A percentile compares a stretch with the other conserved stretches of the same genome.
phyloP scores from a whole-genome alignment of 805 yeast genomes.

The Candida palmyrensis region DNA sequence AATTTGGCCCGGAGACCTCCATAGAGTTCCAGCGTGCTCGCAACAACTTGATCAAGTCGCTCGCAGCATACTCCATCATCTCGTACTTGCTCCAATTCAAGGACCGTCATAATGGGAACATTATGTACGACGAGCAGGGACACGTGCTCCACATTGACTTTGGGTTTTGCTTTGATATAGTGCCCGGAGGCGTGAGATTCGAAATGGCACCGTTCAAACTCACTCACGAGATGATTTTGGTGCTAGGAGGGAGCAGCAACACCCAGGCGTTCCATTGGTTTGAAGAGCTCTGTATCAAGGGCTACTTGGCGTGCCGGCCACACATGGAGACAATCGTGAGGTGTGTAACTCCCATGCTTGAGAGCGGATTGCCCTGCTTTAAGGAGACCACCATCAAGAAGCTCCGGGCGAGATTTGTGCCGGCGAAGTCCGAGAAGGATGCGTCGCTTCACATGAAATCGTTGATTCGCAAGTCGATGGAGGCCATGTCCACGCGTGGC shows the following conservation, averaged over 20 bases:
- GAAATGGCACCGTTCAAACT: slow-evolving; percentile 98
- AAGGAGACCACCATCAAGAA: slow-evolving; percentile 82
- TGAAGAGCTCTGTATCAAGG: slow-evolving; percentile 92
- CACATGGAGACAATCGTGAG: slow-evolving; percentile 80
- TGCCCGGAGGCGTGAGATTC: slow-evolving; percentile 97
- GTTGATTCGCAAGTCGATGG: slow-evolving; percentile 75
- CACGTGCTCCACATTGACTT: slow-evolving; percentile 95
- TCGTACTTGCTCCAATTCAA: slow-evolving; percentile 89
- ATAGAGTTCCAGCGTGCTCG: slow-evolving; percentile 88
- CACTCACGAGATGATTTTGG: slow-evolving; percentile 93
- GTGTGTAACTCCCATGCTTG: slow-evolving; percentile 89
- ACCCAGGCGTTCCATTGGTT: slow-evolving; percentile 91
- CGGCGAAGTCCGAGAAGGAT: slow-evolving; percentile 74
- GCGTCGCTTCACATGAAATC: slow-evolving; percentile 76
- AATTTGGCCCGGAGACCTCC: slow-evolving; percentile 92
- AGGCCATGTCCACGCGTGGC: slow-evolving; percentile 85
- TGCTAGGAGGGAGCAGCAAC: slow-evolving; percentile 83
- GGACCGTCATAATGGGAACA: slow-evolving; percentile 97
- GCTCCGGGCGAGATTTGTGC: slow-evolving; percentile 73
- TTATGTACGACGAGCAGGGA: slow-evolving; percentile 93
- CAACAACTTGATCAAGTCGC: slow-evolving; percentile 85
- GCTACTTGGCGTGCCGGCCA: slow-evolving; percentile 83
- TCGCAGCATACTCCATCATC: slow-evolving; percentile 91
- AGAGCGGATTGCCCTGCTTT: slow-evolving; percentile 94
- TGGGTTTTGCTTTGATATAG: slow-evolving; percentile 98